A percentile compares a stretch with the other conserved stretches of the same genome.
phyloP scores from a whole-genome alignment of 257 asterid genomes.

The Scutellaria galericulata region DNA sequence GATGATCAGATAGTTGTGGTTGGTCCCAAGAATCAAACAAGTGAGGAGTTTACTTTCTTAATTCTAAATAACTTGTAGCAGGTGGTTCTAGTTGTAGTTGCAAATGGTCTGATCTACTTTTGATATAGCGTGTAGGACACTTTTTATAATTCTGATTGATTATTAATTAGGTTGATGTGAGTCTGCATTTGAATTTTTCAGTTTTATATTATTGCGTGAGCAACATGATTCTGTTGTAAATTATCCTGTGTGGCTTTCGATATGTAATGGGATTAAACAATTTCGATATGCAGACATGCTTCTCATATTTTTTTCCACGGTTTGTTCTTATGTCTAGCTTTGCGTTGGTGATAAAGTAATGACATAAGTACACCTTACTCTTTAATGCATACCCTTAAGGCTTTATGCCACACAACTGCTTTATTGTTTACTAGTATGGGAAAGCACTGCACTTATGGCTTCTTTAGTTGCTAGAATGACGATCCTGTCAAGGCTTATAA shows the following conservation, averaged over 20 bases:
- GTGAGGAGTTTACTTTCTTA: constrained; percentile 30
- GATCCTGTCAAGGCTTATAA: background rate
- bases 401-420: constrained; percentile 12
- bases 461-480: background rate
- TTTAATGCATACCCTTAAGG: background rate
- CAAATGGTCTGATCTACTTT: constrained; percentile 18
- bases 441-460: background rate
- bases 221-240: constrained; percentile 18
- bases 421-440: background rate
- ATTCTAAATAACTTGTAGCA: constrained; percentile 21
- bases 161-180: background rate
- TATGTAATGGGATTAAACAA: background rate
- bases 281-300: constrained; percentile 8
- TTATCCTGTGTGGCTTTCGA: background rate
- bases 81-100: constrained; percentile 13
- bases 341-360: constrained; percentile 15
- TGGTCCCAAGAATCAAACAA: constrained; percentile 32
- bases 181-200: constrained; percentile 18
- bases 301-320: background rate
- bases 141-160: constrained; percentile 15
- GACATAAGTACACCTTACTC: constrained; percentile 9
- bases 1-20: constrained; percentile 46
- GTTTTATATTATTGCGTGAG: background rate
- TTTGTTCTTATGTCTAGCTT: constrained; percentile 12
- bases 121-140: constrained; percentile 10